Evolutionary conservation across 2,329 filamentous ascomycete genomes (phyloP), one percentile per base, ranked within the genome.

Genomic region (Graphiopsis chlorocephala): DNA sequence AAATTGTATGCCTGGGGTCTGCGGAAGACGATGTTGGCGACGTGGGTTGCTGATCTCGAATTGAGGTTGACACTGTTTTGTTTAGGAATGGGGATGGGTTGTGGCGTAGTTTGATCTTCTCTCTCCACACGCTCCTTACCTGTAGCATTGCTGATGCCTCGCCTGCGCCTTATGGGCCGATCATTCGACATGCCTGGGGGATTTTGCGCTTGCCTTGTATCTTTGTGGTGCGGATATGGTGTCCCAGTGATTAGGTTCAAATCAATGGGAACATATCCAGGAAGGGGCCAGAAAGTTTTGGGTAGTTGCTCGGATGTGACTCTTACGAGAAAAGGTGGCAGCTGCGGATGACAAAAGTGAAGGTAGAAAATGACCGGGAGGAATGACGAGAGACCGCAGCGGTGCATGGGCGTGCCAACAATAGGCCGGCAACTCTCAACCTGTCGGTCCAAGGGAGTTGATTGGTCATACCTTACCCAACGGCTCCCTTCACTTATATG

Each of bases 1-100:
- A 67, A 63, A 11, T 65, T 42, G 53, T 71, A 61, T 17, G 57
- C n/a, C 20, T 57, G 28, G 17, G 26, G 35, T 17, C 47, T 26
- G 33, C 15, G 26, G 48, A 62, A 62, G 8, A 62, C 33, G 33
- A 62, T 55, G 17, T 55, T 55, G 48, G 60, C 47, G 23, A 62
- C 48, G 4, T 52, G 29, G 10, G 60, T 62, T 55, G 47, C 60
- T 28, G 60, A 53, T 15, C 25, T 58, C 11, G 61, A 57, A 26
- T 64, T 52, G 25, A 58, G 61, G 14, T 52, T 20, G 26, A 57
- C 48, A 38, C 6, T 12, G 11, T 17, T 33, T 3, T 4, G 25
- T 11, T 29, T 28, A 11, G 38, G 35, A 3, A 4, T n/a, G 35
- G 38, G 35, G 6, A 4, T n/a, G 35, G 35, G 35, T n/a, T 42